These are phyloP conservation scores for Talaromyces sp. DNA, from an alignment of 2,329 filamentous ascomycete genomes.

Conservation along the genomic window DNA sequence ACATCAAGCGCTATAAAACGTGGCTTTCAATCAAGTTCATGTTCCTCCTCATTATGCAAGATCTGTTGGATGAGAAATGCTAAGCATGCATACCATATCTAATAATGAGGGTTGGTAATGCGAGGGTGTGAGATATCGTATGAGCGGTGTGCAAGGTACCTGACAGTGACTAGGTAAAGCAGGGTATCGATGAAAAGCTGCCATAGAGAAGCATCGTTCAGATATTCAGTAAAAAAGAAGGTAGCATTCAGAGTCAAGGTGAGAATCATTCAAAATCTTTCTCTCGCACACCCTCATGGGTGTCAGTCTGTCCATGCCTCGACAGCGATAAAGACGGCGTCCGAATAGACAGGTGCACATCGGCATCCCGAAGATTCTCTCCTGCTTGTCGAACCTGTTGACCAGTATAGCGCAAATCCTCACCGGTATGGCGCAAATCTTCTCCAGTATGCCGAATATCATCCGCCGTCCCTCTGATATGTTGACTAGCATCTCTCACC, in stretches of 20 bases:
- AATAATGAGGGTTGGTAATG: neutral
- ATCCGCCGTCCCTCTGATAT: constrained; percentile 3
- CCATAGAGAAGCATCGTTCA: too few species aligned
- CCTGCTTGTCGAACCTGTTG: constrained; percentile 11
- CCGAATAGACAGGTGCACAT: neutral
- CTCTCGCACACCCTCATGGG: neutral
- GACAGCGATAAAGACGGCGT: constrained; percentile 6
- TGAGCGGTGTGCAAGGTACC: neutral
- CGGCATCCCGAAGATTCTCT: constrained; percentile 1
- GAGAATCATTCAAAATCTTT: neutral
- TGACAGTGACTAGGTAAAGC: too few species aligned
- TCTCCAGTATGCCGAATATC: constrained; percentile 10
- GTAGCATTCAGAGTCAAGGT: neutral
- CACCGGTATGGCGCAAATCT: constrained; percentile 5
- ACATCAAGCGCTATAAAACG: neutral
- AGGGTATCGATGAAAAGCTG: neutral
- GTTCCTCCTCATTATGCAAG: neutral
- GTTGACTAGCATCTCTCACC: neutral
- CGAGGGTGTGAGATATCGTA: neutral
- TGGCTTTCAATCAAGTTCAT: neutral
- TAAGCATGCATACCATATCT: neutral
- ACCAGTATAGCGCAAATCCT: constrained; percentile 6
- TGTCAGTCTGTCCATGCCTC: neutral
- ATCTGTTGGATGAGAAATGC: neutral
- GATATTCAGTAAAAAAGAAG: too few species aligned